phyloP scores from a whole-genome alignment of 73 alveolate species.

The Tetrahymena borealis region DNA sequence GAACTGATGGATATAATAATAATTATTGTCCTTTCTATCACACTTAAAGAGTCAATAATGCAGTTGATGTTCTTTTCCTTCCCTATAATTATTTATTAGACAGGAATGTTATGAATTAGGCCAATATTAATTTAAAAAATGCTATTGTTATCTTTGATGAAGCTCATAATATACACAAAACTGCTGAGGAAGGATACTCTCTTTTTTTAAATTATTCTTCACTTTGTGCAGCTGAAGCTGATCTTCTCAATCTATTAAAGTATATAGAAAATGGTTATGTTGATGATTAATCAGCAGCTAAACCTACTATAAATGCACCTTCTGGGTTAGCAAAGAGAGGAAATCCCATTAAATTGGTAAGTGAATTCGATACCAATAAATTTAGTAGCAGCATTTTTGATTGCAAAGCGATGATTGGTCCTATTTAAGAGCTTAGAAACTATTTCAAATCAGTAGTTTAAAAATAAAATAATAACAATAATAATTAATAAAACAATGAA shows the following conservation, averaged over 20 bases:
- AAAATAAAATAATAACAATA: neutral
- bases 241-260: neutral
- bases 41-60: conserved; percentile 52
- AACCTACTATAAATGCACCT: neutral
- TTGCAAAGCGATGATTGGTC: neutral
- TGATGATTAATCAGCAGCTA: neutral
- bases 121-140: conserved; percentile 5
- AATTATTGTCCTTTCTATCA: conserved; percentile 67
- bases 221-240: conserved; percentile 13
- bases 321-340: neutral
- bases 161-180: conserved; percentile 33
- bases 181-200: conserved; percentile 39
- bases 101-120: conserved; percentile 6
- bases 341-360: neutral
- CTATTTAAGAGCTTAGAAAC: neutral
- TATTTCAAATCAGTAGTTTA: neutral
- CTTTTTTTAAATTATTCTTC: conserved; percentile 5
- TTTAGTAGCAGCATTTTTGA: neutral
- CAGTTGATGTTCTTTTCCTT: conserved; percentile 56
- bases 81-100: conserved; percentile 59
- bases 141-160: conserved; percentile 34
- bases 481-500: neutral
- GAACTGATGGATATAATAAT: conserved; percentile 50
- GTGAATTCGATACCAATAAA: neutral
- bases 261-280: neutral